A percentile compares a stretch with the other conserved stretches of the same genome.
Evolutionary conservation across 2,329 filamentous ascomycete species (phyloP).

Genomic region (Grosmannia penicillata): DNA sequence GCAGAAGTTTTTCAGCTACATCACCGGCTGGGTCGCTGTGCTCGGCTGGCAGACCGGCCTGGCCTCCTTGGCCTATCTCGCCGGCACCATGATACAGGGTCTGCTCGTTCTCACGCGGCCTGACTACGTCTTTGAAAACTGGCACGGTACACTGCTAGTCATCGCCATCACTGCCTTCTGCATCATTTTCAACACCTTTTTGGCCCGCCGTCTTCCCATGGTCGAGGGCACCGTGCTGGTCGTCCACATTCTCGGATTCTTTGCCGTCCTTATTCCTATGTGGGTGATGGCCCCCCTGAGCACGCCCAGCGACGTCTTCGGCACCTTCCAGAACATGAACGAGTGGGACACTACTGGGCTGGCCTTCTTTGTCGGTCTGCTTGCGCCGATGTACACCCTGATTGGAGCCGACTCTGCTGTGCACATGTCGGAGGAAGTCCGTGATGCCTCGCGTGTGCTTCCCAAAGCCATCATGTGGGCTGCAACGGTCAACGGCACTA

Average conservation of each 20-base stretch:
- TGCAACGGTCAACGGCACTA: constrained; percentile 18
- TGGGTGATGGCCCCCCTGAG: constrained; percentile 14
- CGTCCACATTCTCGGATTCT: constrained; percentile 33
- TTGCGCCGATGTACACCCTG: constrained; percentile 22
- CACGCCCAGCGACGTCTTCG: constrained; percentile 22
- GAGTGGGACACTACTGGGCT: constrained; percentile 29
- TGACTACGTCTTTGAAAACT: constrained; percentile 22
- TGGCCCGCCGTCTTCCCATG: constrained; percentile 28
- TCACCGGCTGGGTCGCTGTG: constrained; percentile 35
- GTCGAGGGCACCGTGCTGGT: constrained; percentile 35
- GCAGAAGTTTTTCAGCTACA: constrained; percentile 39
- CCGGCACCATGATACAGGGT: constrained; percentile 31
- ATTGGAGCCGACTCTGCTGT: constrained; percentile 20
- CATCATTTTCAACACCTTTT: constrained; percentile 33
- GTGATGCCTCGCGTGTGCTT: constrained; percentile 18
- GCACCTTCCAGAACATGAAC: constrained; percentile 30
- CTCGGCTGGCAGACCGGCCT: constrained; percentile 28
- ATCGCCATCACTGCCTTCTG: constrained; percentile 30
- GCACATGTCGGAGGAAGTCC: constrained; percentile 24
- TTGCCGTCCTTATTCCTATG: constrained; percentile 15
- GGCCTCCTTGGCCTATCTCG: constrained; percentile 25
- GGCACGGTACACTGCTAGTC: constrained; percentile 34
- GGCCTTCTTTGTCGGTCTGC: constrained; percentile 30
- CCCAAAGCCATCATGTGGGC: constrained; percentile 22
- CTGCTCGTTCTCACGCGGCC: constrained; percentile 24